Conservation (phyloP, 1,139 yeast species). For the Meyerozyma elateridarum region DNA sequence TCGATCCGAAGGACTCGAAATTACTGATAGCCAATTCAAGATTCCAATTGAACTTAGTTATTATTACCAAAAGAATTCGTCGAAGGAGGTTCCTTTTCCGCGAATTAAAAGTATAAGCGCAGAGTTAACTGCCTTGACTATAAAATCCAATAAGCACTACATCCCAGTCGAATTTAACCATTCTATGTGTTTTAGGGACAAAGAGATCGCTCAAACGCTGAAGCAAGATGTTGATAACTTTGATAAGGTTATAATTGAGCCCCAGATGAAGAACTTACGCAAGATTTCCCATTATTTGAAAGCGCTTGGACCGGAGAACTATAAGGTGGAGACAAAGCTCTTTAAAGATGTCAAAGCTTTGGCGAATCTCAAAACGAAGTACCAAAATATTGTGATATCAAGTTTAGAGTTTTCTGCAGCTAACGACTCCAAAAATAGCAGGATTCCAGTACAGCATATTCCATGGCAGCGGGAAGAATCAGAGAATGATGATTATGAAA, state of each 20-base stretch:
- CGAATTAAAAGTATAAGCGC: conserved; percentile 25
- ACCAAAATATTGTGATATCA: conserved; percentile 18
- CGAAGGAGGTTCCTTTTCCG: conserved; percentile 20
- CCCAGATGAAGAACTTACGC: conserved; percentile 25
- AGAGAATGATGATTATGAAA: conserved; percentile 13
- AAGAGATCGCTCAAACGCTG: conserved; percentile 16
- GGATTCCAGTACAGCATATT: conserved; percentile 16
- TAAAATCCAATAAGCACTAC: conserved; percentile 26
- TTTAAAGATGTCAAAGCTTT: conserved; percentile 35
- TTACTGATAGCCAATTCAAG: conserved; percentile 17
- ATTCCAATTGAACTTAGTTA: conserved; percentile 36
- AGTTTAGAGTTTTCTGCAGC: conserved; percentile 7
- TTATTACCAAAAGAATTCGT: conserved; percentile 19
- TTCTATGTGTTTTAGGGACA: conserved; percentile 28
- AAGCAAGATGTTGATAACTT: conserved; percentile 21
- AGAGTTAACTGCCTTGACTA: conserved; percentile 32
- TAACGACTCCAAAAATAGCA: conserved; percentile 4
- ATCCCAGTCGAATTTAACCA: conserved; percentile 42
- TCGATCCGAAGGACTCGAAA: conserved; percentile 14
- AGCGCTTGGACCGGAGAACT: conserved; percentile 31
- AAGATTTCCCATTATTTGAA: conserved; percentile 29
- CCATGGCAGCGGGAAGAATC: conserved; percentile 23
- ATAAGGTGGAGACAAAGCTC: conserved; percentile 32
- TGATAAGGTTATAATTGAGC: conserved; percentile 28
- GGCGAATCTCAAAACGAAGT: conserved; percentile 32